Percentiles rank a stretch among this genome's conserved stretches.
Conservation (phyloP, 73 alveolate species). For the Paramecium sonneborni region DNA sequence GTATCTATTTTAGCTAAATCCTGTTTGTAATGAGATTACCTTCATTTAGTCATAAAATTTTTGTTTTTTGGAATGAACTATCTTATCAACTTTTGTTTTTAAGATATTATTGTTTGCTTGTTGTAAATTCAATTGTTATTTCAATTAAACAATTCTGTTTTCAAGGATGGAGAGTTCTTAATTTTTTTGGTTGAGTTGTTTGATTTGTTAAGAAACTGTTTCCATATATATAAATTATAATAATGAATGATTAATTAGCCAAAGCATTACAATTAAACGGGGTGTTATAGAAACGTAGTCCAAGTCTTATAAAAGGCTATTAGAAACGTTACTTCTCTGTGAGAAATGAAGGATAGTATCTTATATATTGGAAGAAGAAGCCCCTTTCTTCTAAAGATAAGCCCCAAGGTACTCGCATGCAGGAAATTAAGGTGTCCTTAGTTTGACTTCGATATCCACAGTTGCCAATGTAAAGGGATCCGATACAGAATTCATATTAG, state of each 20-base stretch:
- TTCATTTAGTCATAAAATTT: neutral
- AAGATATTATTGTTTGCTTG: neutral
- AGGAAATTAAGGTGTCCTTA: slow-evolving; percentile 17
- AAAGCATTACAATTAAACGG: slow-evolving; percentile 9
- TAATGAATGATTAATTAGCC: neutral
- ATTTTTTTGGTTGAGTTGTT: neutral
- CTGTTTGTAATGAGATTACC: neutral
- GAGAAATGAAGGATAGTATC: neutral
- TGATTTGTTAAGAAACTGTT: neutral
- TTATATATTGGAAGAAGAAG: neutral
- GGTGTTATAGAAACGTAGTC: neutral
- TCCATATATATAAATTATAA: neutral
- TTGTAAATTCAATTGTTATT: neutral
- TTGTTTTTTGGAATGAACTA: neutral
- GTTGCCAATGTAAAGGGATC: slow-evolving; percentile 5
- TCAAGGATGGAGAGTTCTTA: neutral
- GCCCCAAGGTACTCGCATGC: slow-evolving; percentile 28
- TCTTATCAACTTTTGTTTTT: neutral
- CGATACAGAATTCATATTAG: slow-evolving; percentile 33
- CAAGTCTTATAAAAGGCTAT: neutral
- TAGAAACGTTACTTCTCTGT: neutral
- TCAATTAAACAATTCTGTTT: neutral
- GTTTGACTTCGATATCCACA: neutral
- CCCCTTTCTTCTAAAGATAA: neutral
- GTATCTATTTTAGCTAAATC: neutral